Conservation (phyloP, 768 basidiomycete genomes). For the Tricholoma hemisulphureum region DNA sequence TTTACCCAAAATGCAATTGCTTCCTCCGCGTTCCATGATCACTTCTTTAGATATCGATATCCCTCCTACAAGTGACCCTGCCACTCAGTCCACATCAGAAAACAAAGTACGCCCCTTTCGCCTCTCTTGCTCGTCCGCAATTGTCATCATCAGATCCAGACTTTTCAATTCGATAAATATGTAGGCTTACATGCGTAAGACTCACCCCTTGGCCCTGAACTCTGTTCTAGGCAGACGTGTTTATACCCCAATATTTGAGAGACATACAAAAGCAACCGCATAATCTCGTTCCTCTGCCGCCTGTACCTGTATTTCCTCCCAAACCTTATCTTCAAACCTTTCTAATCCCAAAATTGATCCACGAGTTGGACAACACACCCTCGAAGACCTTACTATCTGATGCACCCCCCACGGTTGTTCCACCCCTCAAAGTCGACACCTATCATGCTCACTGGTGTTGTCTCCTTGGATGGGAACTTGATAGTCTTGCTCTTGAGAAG, state of each 20-base stretch:
- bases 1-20: constrained; percentile 11
- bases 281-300: constrained; percentile 39
- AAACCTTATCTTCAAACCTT: constrained; percentile 40
- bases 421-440: constrained; percentile 26
- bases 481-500: constrained; percentile 39
- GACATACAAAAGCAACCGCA: constrained; percentile 48
- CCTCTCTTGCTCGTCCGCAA: background rate
- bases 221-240: constrained; percentile 41
- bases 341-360: constrained; percentile 37
- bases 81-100: constrained; percentile 6
- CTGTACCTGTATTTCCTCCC: constrained; percentile 43
- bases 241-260: constrained; percentile 48
- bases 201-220: background rate
- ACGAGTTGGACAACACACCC: constrained; percentile 24
- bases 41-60: constrained; percentile 4
- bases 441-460: constrained; percentile 43
- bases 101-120: constrained; percentile 12
- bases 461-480: constrained; percentile 46
- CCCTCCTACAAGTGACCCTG: background rate
- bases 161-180: constrained; percentile 45
- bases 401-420: constrained; percentile 24
- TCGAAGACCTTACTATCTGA: constrained; percentile 27
- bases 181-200: constrained; percentile 22
- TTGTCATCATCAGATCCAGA: constrained; percentile 5
- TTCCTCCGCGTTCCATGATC: constrained; percentile 19